Evolutionary conservation across 2,329 filamentous ascomycete species (phyloP).

Genomic region (Phialocephala sp.): DNA sequence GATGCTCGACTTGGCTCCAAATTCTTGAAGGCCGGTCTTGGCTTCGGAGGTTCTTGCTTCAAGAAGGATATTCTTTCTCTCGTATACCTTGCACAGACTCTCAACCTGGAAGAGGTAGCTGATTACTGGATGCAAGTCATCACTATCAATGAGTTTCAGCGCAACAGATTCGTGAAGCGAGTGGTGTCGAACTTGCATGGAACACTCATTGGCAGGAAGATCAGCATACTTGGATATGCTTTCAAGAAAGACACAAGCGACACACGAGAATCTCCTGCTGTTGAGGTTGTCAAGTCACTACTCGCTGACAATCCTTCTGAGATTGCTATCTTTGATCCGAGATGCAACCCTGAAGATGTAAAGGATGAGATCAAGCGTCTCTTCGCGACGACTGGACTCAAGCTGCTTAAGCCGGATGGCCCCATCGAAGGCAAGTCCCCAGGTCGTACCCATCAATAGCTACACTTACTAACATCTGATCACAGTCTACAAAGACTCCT

Average conservation of each 20-base stretch:
- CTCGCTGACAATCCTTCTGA: slow-evolving; percentile 67
- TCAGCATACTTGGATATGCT: slow-evolving; percentile 73
- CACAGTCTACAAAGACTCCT: slow-evolving; percentile 12
- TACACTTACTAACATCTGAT: background rate
- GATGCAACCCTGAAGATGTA: slow-evolving; percentile 39
- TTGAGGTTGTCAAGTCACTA: slow-evolving; percentile 69
- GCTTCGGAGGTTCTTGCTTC: slow-evolving; percentile 81
- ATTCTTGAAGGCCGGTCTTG: slow-evolving; percentile 74
- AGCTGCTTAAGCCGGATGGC: slow-evolving; percentile 18
- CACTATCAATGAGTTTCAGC: slow-evolving; percentile 77
- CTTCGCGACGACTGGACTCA: slow-evolving; percentile 14
- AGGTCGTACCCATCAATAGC: background rate
- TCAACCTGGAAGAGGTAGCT: slow-evolving; percentile 72
- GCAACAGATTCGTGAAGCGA: slow-evolving; percentile 69
- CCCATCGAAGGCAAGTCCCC: slow-evolving; percentile 19
- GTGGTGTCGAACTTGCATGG: slow-evolving; percentile 71
- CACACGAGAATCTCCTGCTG: slow-evolving; percentile 71
- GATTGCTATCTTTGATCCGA: slow-evolving; percentile 72
- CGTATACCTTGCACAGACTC: slow-evolving; percentile 72
- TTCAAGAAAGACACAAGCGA: slow-evolving; percentile 83
- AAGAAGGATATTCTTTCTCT: slow-evolving; percentile 79
- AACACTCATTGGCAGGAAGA: slow-evolving; percentile 71
- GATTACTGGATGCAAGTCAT: slow-evolving; percentile 77
- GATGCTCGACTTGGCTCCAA: slow-evolving; percentile 74
- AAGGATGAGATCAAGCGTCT: slow-evolving; percentile 14